These are phyloP conservation scores for Aspergillus sp. DNA, from an alignment of 2,329 filamentous ascomycete species.

Conservation along the genomic window DNA sequence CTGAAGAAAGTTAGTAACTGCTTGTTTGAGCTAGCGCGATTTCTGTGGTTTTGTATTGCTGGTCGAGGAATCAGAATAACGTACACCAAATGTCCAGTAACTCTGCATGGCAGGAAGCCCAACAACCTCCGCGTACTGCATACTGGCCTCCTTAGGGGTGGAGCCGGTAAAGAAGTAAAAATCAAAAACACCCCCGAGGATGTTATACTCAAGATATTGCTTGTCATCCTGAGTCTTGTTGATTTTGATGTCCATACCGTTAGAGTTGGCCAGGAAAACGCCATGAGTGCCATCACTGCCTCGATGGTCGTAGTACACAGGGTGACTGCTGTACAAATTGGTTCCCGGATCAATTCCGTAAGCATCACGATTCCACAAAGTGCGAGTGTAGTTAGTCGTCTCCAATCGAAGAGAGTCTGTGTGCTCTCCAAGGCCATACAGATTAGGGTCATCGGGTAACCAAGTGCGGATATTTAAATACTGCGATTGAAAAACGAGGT, in stretches of 20 bases:
- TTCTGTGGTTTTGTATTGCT: not conserved
- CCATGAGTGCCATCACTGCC: conserved; percentile 56
- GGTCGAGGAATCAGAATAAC: conserved; percentile 1
- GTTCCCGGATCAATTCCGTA: conserved; percentile 59
- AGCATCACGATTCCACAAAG: conserved; percentile 68
- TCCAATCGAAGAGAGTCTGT: conserved; percentile 69
- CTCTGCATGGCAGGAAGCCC: conserved; percentile 62
- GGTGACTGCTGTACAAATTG: conserved; percentile 73
- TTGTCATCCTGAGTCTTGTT: conserved; percentile 58
- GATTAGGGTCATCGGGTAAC: conserved; percentile 65
- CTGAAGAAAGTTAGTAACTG: conserved; percentile 15
- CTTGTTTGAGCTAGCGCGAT: not conserved
- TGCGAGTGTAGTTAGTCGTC: conserved; percentile 68
- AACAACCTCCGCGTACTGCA: conserved; percentile 59
- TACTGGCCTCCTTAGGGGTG: conserved; percentile 56
- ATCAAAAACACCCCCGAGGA: conserved; percentile 73
- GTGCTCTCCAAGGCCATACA: conserved; percentile 80
- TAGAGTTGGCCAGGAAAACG: conserved; percentile 70
- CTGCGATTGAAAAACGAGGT: conserved; percentile 74
- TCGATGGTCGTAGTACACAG: conserved; percentile 73
- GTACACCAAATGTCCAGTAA: conserved; percentile 63
- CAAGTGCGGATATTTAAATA: conserved; percentile 72
- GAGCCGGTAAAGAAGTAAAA: conserved; percentile 66
- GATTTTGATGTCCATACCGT: conserved; percentile 76
- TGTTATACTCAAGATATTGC: conserved; percentile 78